These are phyloP conservation scores for Globisporangium viniferum DNA, from an alignment of 352 stramenopile genomes.

Conservation along the genomic window DNA sequence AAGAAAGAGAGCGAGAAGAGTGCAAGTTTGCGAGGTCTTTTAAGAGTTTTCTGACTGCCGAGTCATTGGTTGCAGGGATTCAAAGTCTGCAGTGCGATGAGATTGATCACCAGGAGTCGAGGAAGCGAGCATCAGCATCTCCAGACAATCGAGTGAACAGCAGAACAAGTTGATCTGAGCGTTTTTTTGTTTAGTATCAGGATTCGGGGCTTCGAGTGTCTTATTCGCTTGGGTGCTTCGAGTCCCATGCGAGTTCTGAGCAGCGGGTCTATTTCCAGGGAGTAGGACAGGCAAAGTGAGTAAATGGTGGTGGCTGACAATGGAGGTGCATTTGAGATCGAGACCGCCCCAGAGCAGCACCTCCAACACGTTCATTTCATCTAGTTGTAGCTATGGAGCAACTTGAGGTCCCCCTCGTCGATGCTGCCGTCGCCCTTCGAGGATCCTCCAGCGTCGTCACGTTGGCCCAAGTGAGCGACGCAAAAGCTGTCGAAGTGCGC, in stretches of 20 bases:
- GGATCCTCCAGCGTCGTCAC: not conserved
- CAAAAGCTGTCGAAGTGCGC: conserved; percentile 8
- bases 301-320: no score
- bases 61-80: not conserved
- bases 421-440: not conserved
- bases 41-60: not conserved
- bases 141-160: not conserved
- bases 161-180: not conserved
- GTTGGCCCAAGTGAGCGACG: not conserved
- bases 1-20: not conserved
- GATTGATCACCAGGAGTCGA: not conserved
- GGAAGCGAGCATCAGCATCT: not conserved
- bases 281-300: not conserved
- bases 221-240: not conserved
- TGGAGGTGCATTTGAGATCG: not conserved
- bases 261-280: not conserved
- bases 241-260: not conserved
- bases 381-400: not conserved
- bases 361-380: not conserved
- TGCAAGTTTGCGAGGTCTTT: not conserved
- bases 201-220: not conserved
- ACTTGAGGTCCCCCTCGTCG: not conserved
- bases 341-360: not conserved
- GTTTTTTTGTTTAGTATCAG: not conserved
- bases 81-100: no score